These are phyloP conservation scores for Corynascus novoguineensis DNA, from an alignment of 495 filamentous ascomycete genomes.

Conservation along the genomic window DNA sequence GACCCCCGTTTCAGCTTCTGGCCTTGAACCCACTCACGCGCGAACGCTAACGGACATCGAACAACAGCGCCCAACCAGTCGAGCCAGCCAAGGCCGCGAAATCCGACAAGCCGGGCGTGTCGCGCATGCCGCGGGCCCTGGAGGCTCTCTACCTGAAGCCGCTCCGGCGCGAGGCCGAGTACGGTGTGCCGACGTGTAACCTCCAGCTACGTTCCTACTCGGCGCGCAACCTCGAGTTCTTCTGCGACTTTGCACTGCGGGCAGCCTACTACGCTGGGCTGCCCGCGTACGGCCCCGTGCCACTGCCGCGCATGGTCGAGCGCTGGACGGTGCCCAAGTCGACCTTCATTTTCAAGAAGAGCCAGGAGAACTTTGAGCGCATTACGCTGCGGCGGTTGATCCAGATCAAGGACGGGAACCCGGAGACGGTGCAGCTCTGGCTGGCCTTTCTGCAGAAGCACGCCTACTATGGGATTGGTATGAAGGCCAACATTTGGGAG, in stretches of 20 bases:
- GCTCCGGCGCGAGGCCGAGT: conserved; percentile 64
- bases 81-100: neutral
- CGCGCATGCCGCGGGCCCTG: conserved; percentile 31
- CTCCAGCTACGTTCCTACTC: conserved; percentile 90
- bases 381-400: conserved; percentile 81
- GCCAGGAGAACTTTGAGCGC: conserved; percentile 94
- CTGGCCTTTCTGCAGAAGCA: conserved; percentile 85
- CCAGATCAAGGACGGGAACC: conserved; percentile 88
- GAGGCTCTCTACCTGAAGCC: conserved; percentile 84
- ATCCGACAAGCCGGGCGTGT: conserved; percentile 1
- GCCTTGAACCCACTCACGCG: neutral
- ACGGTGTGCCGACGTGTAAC: conserved; percentile 79
- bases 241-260: conserved; percentile 88
- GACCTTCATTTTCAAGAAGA: conserved; percentile 94
- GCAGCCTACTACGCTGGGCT: conserved; percentile 91
- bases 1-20: neutral
- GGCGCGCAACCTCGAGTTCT: conserved; percentile 87
- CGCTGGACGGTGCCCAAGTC: conserved; percentile 90
- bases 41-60: conserved; percentile 1
- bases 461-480: conserved; percentile 88
- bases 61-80: neutral
- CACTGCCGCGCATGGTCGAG: conserved; percentile 79
- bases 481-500: conserved; percentile 98
- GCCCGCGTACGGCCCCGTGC: conserved; percentile 78
- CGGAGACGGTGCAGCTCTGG: conserved; percentile 84